Percentiles rank a stretch among this genome's conserved stretches.
phyloP scores from a whole-genome alignment of 495 filamentous ascomycete species.

The Symbiotaphrina buchneri region DNA sequence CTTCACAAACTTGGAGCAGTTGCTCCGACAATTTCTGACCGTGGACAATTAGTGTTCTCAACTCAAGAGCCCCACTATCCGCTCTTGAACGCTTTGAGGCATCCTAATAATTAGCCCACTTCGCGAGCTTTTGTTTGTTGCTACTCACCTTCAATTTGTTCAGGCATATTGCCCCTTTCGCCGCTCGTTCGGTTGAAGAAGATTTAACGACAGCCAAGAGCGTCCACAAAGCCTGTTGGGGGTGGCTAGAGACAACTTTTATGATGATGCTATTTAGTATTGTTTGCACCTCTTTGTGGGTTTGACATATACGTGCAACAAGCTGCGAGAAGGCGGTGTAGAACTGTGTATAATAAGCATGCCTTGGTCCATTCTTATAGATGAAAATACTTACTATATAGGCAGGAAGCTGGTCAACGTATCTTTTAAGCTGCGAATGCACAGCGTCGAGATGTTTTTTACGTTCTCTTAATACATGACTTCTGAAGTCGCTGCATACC shows the following conservation, averaged over 20 bases:
- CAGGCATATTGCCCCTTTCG: conserved; percentile 22
- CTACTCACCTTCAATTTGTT: conserved; percentile 9
- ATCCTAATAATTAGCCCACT: conserved; percentile 15
- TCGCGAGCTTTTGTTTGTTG: background rate
- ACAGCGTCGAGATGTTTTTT: conserved; percentile 44
- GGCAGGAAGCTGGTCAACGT: conserved; percentile 50
- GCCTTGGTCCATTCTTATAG: background rate
- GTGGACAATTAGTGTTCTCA: conserved; percentile 49
- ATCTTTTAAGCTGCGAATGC: conserved; percentile 51
- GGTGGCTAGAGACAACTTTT: conserved; percentile 57
- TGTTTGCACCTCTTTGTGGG: conserved; percentile 50
- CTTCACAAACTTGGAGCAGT: conserved; percentile 59
- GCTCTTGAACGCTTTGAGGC: conserved; percentile 19
- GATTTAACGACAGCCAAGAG: conserved; percentile 58
- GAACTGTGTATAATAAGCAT: conserved; percentile 21
- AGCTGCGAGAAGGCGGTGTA: conserved; percentile 88
- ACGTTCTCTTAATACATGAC: conserved; percentile 16
- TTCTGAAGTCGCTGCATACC: conserved; percentile 1
- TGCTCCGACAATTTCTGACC: conserved; percentile 71
- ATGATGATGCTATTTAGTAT: conserved; percentile 55
- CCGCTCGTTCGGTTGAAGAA: conserved; percentile 24
- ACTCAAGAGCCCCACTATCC: conserved; percentile 21
- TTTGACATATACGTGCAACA: conserved; percentile 75
- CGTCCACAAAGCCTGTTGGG: conserved; percentile 86
- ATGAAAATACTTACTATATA: conserved; percentile 23